Evolutionary conservation across 78 protist genomes (phyloP).

Genomic region (Chrysochromulina tobinii): DNA sequence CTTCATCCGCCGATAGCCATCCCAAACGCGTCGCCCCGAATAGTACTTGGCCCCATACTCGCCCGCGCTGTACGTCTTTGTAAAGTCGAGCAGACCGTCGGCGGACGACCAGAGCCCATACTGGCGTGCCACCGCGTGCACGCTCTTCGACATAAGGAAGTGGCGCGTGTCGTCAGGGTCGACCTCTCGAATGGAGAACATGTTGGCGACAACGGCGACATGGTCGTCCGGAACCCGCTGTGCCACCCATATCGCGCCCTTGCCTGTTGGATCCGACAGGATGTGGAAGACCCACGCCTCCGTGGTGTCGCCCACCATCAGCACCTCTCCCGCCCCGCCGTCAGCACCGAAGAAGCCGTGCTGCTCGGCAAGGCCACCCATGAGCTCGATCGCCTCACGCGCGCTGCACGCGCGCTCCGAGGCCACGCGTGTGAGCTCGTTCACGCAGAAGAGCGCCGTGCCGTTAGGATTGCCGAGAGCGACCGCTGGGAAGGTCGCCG

Average conservation of each 20-base stretch:
- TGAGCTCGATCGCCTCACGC: conserved; percentile 7
- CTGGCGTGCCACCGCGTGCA: conserved; percentile 15
- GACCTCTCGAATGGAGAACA: conserved; percentile 52
- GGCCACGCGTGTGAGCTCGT: not conserved
- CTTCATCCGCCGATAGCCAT: conserved; percentile 33
- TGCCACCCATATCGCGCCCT: conserved; percentile 62
- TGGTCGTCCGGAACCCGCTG: conserved; percentile 54
- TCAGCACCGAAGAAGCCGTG: conserved; percentile 50
- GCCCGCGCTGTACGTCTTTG: conserved; percentile 12
- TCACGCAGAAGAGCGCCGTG: not conserved
- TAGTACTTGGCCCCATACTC: not conserved
- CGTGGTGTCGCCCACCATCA: conserved; percentile 38
- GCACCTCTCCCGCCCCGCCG: conserved; percentile 41
- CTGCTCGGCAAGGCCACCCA: conserved; percentile 55
- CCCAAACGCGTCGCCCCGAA: conserved; percentile 57
- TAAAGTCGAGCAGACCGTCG: conserved; percentile 49
- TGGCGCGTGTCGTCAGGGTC: not conserved
- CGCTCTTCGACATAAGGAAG: conserved; percentile 13
- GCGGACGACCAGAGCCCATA: conserved; percentile 25
- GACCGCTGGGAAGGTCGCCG: not conserved
- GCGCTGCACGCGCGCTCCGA: not conserved
- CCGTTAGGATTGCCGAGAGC: not conserved
- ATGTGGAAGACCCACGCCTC: conserved; percentile 47
- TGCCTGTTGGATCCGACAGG: not conserved
- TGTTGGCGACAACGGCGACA: conserved; percentile 45